Base-by-base conservation (phyloP, 2,329 filamentous ascomycete genomes). In the Teratosphaeria nubilosa region DNA sequence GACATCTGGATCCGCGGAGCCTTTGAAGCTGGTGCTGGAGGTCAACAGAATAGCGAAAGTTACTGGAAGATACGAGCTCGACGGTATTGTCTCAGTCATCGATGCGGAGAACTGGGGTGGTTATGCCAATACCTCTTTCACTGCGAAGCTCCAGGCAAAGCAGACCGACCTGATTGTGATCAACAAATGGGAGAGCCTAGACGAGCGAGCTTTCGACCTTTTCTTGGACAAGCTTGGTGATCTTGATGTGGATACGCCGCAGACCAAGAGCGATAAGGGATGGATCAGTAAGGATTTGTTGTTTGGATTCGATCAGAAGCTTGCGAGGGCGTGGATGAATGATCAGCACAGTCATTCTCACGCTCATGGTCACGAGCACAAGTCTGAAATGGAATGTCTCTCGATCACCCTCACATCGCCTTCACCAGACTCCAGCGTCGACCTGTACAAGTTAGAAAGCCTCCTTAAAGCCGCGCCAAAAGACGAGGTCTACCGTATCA, bases 81-180 rank as follows among this genome's bases (percentile, higher is more conserved):
- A 96, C 68, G 91, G 91, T 11, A 90, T 96, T 56, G 83, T 96
- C 62, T 90, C 85, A 66, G 91, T 96, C 24, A 86, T 96, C 59
- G 91, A 96, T 69, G 91, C 95, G 11, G 91, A 96, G 80, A 96
- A 96, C 70, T 96, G 91, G 91, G 78, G 85, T 68, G 91, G 91
- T 0, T 96, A 96, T 69, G 90, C 94, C 66, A 91, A 95, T 72
- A 95, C 88, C 25, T 90, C 86, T 59, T 92, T 89, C 69, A 96
- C 91, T 58, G 91, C 91, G 6, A 86, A 87, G 69, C 79, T 96
- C 64, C 91, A 96, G 78, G 91, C 91, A 3, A 80, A 83, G 62
- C 96, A 95, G 72, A 96, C 91, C 11, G 91, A 96, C 73, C 72
- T 96, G 61, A 86, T 96, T 61, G 84, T 96, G 16, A 86, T 95